Evolutionary conservation across 176 grass and related monocot genomes (phyloP).

Genomic region (Poa annua): DNA sequence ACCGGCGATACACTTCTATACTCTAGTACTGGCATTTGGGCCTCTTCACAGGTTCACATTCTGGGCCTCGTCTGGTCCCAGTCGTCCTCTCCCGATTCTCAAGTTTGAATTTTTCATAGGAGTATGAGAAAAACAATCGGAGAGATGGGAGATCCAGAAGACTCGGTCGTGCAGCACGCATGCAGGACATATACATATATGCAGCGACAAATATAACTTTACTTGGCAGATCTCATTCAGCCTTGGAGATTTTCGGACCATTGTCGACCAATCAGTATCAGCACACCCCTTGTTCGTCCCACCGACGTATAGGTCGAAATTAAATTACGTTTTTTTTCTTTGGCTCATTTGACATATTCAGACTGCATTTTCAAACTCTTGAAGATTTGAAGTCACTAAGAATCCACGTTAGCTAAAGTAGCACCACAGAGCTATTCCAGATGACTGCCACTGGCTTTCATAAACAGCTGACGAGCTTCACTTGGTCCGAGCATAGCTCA

Average conservation of each 20-base stretch:
- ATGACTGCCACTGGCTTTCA: neutral
- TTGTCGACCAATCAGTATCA: neutral
- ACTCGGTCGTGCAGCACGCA: neutral
- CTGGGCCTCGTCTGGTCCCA: too few species aligned
- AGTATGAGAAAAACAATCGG: too few species aligned
- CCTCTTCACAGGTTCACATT: too few species aligned
- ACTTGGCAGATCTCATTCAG: neutral
- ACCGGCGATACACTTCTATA: too few species aligned
- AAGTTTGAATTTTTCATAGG: too few species aligned
- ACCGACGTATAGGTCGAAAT: neutral
- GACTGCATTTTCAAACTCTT: neutral
- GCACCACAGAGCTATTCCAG: neutral
- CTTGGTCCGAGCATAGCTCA: slow-evolving; percentile 17
- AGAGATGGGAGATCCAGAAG: too few species aligned
- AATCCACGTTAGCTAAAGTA: too few species aligned
- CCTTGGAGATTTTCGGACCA: neutral
- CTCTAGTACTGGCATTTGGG: too few species aligned
- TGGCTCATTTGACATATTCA: neutral
- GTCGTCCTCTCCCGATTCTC: too few species aligned
- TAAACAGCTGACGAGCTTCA: neutral
- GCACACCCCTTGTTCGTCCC: too few species aligned
- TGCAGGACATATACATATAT: neutral
- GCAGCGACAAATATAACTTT: neutral
- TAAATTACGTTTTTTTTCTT: neutral
- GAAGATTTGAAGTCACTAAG: neutral